Conservation (phyloP, 805 yeast species). For the Wickerhamomyces chaumierensis region DNA sequence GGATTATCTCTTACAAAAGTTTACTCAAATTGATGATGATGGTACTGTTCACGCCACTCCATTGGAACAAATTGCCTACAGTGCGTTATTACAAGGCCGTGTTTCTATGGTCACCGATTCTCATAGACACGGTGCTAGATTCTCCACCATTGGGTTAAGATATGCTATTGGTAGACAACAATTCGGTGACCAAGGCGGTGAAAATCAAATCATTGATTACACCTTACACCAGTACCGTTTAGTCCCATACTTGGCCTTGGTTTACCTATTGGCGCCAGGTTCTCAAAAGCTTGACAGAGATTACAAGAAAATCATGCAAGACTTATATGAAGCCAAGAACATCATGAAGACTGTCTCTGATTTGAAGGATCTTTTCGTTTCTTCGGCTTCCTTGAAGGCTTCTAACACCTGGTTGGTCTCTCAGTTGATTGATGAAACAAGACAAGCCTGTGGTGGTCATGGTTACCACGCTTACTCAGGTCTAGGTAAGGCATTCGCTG, state of each 20-base stretch:
- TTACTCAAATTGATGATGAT: conserved; percentile 56
- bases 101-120: conserved; percentile 86
- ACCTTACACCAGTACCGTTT: conserved; percentile 83
- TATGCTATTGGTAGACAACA: conserved; percentile 54
- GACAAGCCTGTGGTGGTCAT: conserved; percentile 95
- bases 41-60: conserved; percentile 68
- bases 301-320: conserved; percentile 36
- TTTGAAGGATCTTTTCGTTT: conserved; percentile 69
- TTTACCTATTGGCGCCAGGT: conserved; percentile 67
- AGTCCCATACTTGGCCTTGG: conserved; percentile 72
- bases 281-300: conserved; percentile 48
- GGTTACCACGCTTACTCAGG: conserved; percentile 92
- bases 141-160: conserved; percentile 74
- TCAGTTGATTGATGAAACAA: conserved; percentile 71
- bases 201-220: conserved; percentile 72
- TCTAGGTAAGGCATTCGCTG: conserved; percentile 78
- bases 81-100: conserved; percentile 80
- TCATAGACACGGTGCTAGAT: conserved; percentile 68
- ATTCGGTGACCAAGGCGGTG: conserved; percentile 47
- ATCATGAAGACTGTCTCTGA: conserved; percentile 42
- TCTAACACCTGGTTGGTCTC: conserved; percentile 83
- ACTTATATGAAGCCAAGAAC: conserved; percentile 38
- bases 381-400: conserved; percentile 82
- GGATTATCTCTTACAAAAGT: conserved; percentile 71
- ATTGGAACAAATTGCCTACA: conserved; percentile 78